phyloP scores from a whole-genome alignment of 345 rosid genomes.

The Syzygium grande region DNA sequence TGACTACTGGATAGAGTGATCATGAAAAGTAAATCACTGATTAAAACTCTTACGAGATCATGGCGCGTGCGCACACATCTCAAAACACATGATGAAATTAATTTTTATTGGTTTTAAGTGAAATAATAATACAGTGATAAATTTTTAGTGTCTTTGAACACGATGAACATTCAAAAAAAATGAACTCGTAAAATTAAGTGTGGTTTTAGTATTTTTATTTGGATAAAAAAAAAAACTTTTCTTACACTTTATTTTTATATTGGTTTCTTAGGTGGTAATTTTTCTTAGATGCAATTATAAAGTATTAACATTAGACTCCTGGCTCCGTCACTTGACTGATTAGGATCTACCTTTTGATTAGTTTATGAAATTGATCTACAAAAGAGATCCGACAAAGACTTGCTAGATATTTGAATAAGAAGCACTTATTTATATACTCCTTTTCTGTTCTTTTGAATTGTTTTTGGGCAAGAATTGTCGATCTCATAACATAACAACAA shows the following conservation, averaged over 20 bases:
- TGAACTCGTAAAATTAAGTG: neutral
- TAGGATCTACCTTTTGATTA: neutral
- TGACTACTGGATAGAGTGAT: no score
- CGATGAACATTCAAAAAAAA: neutral
- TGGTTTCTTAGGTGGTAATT: neutral
- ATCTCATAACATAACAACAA: neutral
- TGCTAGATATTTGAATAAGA: neutral
- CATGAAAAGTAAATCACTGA: no score
- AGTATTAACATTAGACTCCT: neutral
- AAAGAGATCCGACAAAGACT: neutral
- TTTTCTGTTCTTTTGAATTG: neutral
- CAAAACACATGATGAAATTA: neutral
- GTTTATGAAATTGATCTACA: neutral
- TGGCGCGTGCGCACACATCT: no score
- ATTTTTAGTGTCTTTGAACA: neutral
- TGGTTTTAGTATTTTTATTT: neutral
- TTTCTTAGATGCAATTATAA: neutral
- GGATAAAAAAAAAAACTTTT: neutral
- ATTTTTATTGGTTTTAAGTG: neutral
- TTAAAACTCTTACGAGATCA: no score
- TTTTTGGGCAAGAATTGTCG: neutral
- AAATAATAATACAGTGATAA: neutral
- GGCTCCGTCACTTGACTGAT: neutral
- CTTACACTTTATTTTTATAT: neutral
- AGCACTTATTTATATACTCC: neutral